These are phyloP conservation scores for Lactarius vividus DNA, from an alignment of 768 basidiomycete genomes.

Conservation along the genomic window DNA sequence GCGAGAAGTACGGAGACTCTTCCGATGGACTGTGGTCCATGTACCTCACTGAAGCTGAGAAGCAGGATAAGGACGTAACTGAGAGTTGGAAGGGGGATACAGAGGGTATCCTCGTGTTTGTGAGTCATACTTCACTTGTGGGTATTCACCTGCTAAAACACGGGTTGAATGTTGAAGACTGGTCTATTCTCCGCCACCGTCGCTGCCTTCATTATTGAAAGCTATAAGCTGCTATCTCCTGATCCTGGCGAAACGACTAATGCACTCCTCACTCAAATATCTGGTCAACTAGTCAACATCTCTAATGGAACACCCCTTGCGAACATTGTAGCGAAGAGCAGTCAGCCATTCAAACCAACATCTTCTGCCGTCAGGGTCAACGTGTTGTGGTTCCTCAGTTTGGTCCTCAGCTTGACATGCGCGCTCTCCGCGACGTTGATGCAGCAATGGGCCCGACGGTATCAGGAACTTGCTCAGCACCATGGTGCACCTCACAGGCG, in stretches of 20 bases:
- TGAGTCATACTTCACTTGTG: neutral
- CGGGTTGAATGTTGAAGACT: conserved; percentile 9
- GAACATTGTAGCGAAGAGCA: neutral
- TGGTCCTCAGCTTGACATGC: too few species aligned
- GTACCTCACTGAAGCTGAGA: conserved; percentile 7
- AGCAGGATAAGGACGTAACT: conserved; percentile 3
- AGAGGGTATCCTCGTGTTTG: conserved; percentile 11
- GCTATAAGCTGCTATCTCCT: conserved; percentile 14
- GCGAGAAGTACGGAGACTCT: conserved; percentile 5
- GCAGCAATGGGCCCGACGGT: too few species aligned
- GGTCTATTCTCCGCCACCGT: conserved; percentile 22
- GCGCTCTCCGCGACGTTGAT: too few species aligned
- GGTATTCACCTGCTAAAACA: neutral
- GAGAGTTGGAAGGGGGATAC: conserved; percentile 13
- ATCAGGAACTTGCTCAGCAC: too few species aligned
- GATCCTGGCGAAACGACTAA: neutral
- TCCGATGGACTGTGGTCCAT: too few species aligned
- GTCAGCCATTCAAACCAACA: conserved; percentile 1
- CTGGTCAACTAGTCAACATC: conserved; percentile 9
- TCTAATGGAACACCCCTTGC: neutral
- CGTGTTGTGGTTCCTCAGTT: too few species aligned
- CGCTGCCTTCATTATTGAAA: conserved; percentile 15
- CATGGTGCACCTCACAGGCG: too few species aligned
- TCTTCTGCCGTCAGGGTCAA: conserved; percentile 8
- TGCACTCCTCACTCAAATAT: conserved; percentile 12